Evolutionary conservation across 805 yeast species (phyloP), one percentile per base, ranked within the genome.

Genomic region (Candida morakotiae): DNA sequence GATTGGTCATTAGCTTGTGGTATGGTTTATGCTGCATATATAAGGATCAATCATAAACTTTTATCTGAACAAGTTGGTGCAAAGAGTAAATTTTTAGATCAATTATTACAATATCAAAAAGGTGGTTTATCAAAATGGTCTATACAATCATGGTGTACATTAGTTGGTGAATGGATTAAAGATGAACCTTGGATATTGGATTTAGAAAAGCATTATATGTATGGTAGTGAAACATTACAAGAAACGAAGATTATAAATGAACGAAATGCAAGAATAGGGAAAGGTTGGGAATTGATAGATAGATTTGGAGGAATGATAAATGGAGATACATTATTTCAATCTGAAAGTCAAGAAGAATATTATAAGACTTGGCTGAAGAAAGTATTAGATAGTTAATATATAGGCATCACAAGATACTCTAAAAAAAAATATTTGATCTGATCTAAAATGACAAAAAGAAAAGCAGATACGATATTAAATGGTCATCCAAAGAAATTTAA

Each of bases 1-100:
- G 81, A 80, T 27, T 83, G 88, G 87, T 77, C 79, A 6, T 54
- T 83, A 16, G 74, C 83, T 2, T 79, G 85, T 52, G 89, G 89
- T 0, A 52, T 83, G 43, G 68, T 82, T 1, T 64, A 81, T 24
- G 72, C 81, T 14, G 79, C 81, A 10, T 78, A 77, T 38, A 60
- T 68, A 14, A 64, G 79, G 11, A 65, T 82, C 22, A 78, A 79
- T 52, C 69, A 72, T 39, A 64, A 64, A 16, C 52, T 65, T 23
- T 53, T 81, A 11, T 52, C 60, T 3, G 51, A 58, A 9, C 73
- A 71, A 33, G 62, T 79, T 5, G 79, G 83, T 1, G 65, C 72
- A 17, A 73, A 67, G 39, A 54, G 71, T 11, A 60, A 65, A 25
- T 67, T 79, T 9, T 58, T 73, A 30, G 69, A 73, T 27, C 75